Evolutionary conservation across 2,329 filamentous ascomycete species (phyloP).

Genomic region (Beauveria caledonica): DNA sequence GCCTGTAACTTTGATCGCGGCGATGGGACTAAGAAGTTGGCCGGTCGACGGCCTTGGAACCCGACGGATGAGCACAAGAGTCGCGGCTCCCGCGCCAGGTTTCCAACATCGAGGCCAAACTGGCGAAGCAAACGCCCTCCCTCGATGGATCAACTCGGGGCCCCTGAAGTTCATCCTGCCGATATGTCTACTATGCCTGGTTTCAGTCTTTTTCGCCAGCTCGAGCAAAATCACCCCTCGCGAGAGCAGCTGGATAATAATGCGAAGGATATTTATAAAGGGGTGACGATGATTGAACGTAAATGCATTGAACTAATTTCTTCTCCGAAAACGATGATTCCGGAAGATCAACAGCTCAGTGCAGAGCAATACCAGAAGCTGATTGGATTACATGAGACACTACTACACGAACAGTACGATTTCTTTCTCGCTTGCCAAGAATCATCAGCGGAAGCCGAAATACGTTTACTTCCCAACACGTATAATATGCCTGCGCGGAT

Average conservation of each 20-base stretch:
- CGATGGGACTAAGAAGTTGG: constrained; percentile 14
- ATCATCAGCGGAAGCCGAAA: constrained; percentile 60
- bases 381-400: constrained; percentile 70
- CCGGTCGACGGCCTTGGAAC: constrained; percentile 22
- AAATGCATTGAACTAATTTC: constrained; percentile 81
- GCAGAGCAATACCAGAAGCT: constrained; percentile 71
- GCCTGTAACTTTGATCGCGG: constrained; percentile 19
- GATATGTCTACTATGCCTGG: neutral
- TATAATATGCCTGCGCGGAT: constrained; percentile 89
- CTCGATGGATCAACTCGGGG: neutral
- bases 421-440: constrained; percentile 86
- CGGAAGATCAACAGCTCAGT: constrained; percentile 37
- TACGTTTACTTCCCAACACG: constrained; percentile 64
- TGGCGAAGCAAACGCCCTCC: neutral
- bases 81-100: neutral
- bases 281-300: constrained; percentile 75
- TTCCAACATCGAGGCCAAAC: neutral
- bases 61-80: constrained; percentile 16
- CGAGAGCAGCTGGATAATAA: constrained; percentile 74
- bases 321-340: constrained; percentile 41
- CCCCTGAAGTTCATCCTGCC: neutral
- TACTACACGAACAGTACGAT: constrained; percentile 76
- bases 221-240: constrained; percentile 59
- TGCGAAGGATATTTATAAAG: constrained; percentile 76
- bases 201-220: constrained; percentile 32